These are phyloP conservation scores for Pseudoscleropodium purum DNA, from an alignment of 225 moss, liverwort and hornwort species.

Conservation along the genomic window DNA sequence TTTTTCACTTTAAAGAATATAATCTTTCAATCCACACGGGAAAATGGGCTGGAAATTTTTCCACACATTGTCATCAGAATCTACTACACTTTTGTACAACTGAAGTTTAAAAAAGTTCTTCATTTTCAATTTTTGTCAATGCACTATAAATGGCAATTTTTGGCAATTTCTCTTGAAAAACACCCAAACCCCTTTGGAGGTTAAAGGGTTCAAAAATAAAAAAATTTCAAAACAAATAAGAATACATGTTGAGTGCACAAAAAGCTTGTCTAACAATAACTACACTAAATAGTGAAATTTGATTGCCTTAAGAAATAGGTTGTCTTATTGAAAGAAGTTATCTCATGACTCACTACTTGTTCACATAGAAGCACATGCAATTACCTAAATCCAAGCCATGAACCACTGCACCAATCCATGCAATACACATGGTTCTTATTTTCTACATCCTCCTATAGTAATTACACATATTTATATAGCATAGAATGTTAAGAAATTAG, in stretches of 20 bases:
- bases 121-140: background rate
- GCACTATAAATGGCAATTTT: no score
- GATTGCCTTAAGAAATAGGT: no score
- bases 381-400: no score
- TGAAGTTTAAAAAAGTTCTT: background rate
- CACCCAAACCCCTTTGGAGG: fast-evolving
- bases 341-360: no score
- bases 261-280: background rate
- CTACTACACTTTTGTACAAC: fast-evolving
- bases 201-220: background rate
- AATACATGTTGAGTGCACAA: background rate
- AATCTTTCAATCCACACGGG: background rate
- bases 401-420: no score
- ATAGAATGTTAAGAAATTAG: no score
- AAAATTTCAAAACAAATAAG: background rate
- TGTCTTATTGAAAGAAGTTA: no score
- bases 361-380: no score
- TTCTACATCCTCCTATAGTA: no score
- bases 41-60: background rate
- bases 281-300: no score
- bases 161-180: background rate
- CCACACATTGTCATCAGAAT: background rate
- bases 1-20: background rate
- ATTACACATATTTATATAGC: no score
- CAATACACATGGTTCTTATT: no score